Conservation (phyloP, 352 stramenopile species). For the Phytophthora capsici region DNA sequence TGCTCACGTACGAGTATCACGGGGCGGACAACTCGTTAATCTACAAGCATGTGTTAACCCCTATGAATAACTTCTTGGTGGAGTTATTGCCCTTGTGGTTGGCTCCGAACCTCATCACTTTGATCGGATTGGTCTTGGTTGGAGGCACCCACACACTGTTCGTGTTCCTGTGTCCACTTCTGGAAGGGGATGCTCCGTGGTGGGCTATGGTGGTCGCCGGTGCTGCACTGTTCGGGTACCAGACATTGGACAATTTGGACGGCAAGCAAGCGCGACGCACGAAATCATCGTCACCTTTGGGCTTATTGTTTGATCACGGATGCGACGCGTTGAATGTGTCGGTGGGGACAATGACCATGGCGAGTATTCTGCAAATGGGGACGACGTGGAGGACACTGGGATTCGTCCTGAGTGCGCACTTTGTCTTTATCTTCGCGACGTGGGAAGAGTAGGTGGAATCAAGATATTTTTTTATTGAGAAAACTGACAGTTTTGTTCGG, state of each 20-base stretch:
- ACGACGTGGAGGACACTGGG: slow-evolving; percentile 81
- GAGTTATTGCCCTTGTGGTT: slow-evolving; percentile 81
- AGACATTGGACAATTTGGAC: slow-evolving; percentile 89
- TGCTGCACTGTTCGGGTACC: slow-evolving; percentile 74
- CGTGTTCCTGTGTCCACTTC: slow-evolving; percentile 70
- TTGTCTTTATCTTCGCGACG: slow-evolving; percentile 88
- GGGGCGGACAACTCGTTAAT: slow-evolving; percentile 87
- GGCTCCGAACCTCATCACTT: slow-evolving; percentile 85
- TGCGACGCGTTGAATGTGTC: slow-evolving; percentile 87
- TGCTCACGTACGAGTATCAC: slow-evolving; percentile 89
- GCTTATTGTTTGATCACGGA: slow-evolving; percentile 85
- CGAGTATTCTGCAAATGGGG: slow-evolving; percentile 76
- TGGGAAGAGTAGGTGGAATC: slow-evolving; percentile 77
- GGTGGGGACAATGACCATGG: slow-evolving; percentile 85
- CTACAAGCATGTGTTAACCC: slow-evolving; percentile 88
- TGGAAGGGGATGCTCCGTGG: slow-evolving; percentile 70
- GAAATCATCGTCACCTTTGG: slow-evolving; percentile 81
- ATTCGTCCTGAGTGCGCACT: slow-evolving; percentile 76
- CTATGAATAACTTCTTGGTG: slow-evolving; percentile 87
- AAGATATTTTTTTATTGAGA: not conserved
- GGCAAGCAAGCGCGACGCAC: slow-evolving; percentile 85
- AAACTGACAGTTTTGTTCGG: slow-evolving; percentile 9
- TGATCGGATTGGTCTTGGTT: slow-evolving; percentile 74
- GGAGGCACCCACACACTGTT: slow-evolving; percentile 70
- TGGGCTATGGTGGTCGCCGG: slow-evolving; percentile 76